Base-by-base conservation (phyloP, 495 filamentous ascomycete genomes). In the Chaetomium fimeti region DNA sequence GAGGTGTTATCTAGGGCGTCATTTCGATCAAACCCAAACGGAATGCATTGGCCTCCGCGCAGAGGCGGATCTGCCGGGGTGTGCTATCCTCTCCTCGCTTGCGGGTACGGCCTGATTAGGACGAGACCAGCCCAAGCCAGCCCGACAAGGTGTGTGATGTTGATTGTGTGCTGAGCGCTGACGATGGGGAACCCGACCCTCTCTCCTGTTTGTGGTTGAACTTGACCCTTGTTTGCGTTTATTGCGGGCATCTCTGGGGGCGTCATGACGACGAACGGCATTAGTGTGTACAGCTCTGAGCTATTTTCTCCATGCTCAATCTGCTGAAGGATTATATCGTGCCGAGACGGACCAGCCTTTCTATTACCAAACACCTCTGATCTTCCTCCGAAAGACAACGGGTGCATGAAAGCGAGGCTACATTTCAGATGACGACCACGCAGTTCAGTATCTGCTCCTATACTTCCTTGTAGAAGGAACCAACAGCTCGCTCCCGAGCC, bases 281-380 rank as follows among this genome's bases (percentile, higher is more conserved):
- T 96, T 89, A 91, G 92, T 98, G 94, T 98, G 94, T 98, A 98
- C 94, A 97, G 91, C 92, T 85, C 82, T 85, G 84, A 84, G 84
- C 82, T 77, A 7, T 43, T 63, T 59, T 60, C 74, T 29, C 84
- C 78, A 89, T 92, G 90, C 86, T 84, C 85, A 82, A 78, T 57
- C 73, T 87, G 89, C 91, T 97, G 93, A 98, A 98, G 94, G 94
- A 93, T 89, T 78, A 88, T 82, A 87, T 88, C 92, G 90, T 98
- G 94, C 94, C 94, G 82, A 97, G 87, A 98, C 74, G 74, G 79
- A 81, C 59, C 55, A 47, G 88, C 86, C 84, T 80, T 84, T 87
- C 85, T 74, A 89, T 93, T 96, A 96, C 90, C 92, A 94, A 96
- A 90, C 91, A 91, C 88, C 81, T 82, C 74, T 76, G 78, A 82